These are phyloP conservation scores for Cenchrus fungigraminus DNA, from an alignment of 176 grass and related monocot species.

Conservation along the genomic window DNA sequence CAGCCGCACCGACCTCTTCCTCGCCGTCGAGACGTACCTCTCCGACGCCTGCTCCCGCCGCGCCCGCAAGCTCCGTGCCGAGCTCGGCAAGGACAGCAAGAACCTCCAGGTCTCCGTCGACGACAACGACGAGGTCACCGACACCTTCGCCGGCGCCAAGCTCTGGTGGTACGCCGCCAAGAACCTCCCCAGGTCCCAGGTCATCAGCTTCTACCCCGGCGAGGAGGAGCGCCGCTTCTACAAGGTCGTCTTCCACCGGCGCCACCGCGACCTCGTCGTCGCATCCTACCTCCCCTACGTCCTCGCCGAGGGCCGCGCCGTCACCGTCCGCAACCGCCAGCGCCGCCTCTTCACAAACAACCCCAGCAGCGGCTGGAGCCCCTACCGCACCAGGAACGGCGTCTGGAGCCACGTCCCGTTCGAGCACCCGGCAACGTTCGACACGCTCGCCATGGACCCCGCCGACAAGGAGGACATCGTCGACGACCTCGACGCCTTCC, in stretches of 20 bases:
- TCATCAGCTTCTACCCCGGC: slow-evolving; percentile 37
- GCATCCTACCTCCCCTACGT: slow-evolving; percentile 51
- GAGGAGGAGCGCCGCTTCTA: slow-evolving; percentile 47
- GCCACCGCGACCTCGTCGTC: slow-evolving; percentile 52
- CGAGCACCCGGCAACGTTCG: slow-evolving; percentile 73
- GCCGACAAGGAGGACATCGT: slow-evolving; percentile 49
- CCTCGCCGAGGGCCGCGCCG: slow-evolving; percentile 44
- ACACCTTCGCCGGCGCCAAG: slow-evolving; percentile 41
- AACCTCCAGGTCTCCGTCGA: slow-evolving; percentile 55
- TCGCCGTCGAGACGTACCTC: slow-evolving; percentile 64
- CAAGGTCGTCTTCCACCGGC: slow-evolving; percentile 52
- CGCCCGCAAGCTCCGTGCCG: slow-evolving; percentile 56
- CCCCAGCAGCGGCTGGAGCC: slow-evolving; percentile 17
- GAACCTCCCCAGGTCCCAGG: rapidly evolving
- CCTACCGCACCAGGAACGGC: slow-evolving; percentile 17
- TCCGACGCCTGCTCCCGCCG: slow-evolving; percentile 41
- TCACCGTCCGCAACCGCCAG: slow-evolving; percentile 53
- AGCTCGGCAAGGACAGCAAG: slow-evolving; percentile 54
- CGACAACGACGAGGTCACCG: slow-evolving; percentile 67
- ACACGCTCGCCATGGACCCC: slow-evolving; percentile 67
- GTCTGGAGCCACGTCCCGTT: slow-evolving; percentile 67
- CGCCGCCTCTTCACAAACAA: slow-evolving; percentile 78
- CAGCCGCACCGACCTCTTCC: slow-evolving; percentile 55
- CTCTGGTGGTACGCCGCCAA: slow-evolving; percentile 59
- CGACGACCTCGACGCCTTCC: slow-evolving; percentile 61